These are phyloP conservation scores for Linaria vulgaris DNA, from an alignment of 257 asterid species.

Conservation along the genomic window DNA sequence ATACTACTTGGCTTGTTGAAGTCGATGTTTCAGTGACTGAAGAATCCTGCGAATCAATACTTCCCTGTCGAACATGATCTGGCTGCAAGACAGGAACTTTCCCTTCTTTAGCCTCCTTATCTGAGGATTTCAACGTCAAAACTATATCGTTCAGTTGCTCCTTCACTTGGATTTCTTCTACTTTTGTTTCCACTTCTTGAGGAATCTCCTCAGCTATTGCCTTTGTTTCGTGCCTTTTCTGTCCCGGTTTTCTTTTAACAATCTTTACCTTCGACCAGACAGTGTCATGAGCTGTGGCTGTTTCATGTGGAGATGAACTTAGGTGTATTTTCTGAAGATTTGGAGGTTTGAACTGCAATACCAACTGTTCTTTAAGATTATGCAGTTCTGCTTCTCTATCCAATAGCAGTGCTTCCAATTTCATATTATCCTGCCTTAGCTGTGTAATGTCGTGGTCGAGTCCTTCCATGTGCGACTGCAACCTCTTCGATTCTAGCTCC, in stretches of 20 bases:
- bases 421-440: slow-evolving; percentile 62
- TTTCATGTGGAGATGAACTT: slow-evolving; percentile 38
- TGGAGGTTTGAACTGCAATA: slow-evolving; percentile 46
- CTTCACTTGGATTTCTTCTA: slow-evolving; percentile 26
- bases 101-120: slow-evolving; percentile 37
- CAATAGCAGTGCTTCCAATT: slow-evolving; percentile 48
- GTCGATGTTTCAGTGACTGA: slow-evolving; percentile 39
- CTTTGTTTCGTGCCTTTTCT: slow-evolving; percentile 49
- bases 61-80: slow-evolving; percentile 37
- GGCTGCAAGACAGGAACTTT: slow-evolving; percentile 25
- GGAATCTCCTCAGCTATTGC: slow-evolving; percentile 29
- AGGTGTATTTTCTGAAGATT: slow-evolving; percentile 52
- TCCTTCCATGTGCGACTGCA: slow-evolving; percentile 58
- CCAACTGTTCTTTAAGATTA: slow-evolving; percentile 56
- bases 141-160: slow-evolving; percentile 60
- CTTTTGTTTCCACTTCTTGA: slow-evolving; percentile 29
- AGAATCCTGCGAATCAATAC: slow-evolving; percentile 31
- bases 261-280: slow-evolving; percentile 79
- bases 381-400: slow-evolving; percentile 66
- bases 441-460: slow-evolving; percentile 50
- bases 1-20: slow-evolving; percentile 32
- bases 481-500: slow-evolving; percentile 77
- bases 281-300: slow-evolving; percentile 37
- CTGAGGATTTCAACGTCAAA: slow-evolving; percentile 51
- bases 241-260: slow-evolving; percentile 52